Evolutionary conservation across 495 filamentous ascomycete genomes (phyloP), one percentile per base, ranked within the genome.

Genomic region (Stereocaulon alpinum): DNA sequence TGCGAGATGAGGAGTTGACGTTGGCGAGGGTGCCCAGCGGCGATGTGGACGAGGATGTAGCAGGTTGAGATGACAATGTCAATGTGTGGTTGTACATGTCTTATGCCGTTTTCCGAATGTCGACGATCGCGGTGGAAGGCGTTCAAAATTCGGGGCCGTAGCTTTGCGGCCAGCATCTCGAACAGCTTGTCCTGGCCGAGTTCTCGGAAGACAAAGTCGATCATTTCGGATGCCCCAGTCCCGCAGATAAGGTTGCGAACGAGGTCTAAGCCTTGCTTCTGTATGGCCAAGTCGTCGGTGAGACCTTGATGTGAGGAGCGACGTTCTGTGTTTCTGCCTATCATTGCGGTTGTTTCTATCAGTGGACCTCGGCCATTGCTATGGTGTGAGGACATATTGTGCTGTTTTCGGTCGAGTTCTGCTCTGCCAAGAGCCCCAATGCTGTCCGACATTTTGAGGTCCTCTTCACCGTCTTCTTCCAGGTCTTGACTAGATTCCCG

Each of bases 211-310:
- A 96, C 70, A 58, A 82, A 80, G 62, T 95, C 90, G 59, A 95
- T 86, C 84, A 95, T 91, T 62, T 89, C 86, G 9, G 79, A 69
- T 10, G 80, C 77, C 29, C 81, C 82, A 11, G 73, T 68, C 14
- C 85, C 86, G 58, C 83, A 85, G 62, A 95, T 85, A n/a, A 96
- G 76, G 69, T 98, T 98, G 49, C 91, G 80, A 55, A 98, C 80
- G 59, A 93, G 82, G 55, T 91, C 86, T 34, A 97, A 80, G 0
- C 83, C 89, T 69, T 97, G 90, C 62, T 95, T 89, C 68, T 96
- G 92, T 17, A 96, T 86, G 3, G 82, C 83, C 42, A 93, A 77
- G 55, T 91, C 89, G 66, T 94, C 89, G 56, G 82, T 83, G 34
- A 84, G 80, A 20, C 82, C 83, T 60, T 83, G 76, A 1, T 72